Percentiles rank a stretch among this genome's conserved stretches.
Conservation (phyloP, 164 flowering plant species). For the Brasenia schreberi region DNA sequence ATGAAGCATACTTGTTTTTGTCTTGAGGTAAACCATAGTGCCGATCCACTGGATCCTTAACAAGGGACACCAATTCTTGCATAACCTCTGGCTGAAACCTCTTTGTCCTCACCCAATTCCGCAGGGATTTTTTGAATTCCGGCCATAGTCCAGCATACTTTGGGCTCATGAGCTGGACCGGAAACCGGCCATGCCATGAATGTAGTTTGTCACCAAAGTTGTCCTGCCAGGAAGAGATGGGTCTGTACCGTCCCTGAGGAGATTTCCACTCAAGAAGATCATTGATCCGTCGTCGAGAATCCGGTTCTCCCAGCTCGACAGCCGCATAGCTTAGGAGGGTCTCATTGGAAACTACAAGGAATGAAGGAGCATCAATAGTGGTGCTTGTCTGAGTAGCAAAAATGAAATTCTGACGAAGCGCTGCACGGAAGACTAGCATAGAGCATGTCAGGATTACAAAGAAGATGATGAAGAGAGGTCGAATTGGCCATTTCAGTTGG, state of each 20-base stretch:
- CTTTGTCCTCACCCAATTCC: constrained; percentile 47
- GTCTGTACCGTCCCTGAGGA: constrained; percentile 24
- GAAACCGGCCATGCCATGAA: constrained; percentile 9
- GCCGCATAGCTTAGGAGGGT: constrained; percentile 61
- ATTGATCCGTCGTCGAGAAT: constrained; percentile 38
- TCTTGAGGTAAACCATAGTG: constrained; percentile 12
- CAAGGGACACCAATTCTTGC: constrained; percentile 32
- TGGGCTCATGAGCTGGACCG: constrained; percentile 37
- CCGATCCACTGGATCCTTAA: constrained; percentile 43
- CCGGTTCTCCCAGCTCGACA: constrained; percentile 40
- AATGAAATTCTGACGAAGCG: constrained; percentile 15
- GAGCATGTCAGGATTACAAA: constrained; percentile 29
- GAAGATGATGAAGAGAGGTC: constrained; percentile 41
- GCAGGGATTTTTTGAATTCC: constrained; percentile 38
- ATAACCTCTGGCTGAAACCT: constrained; percentile 46
- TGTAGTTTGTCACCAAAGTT: constrained; percentile 14
- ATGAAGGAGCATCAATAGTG: not conserved
- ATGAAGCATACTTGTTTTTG: constrained; percentile 27
- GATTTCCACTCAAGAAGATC: constrained; percentile 51
- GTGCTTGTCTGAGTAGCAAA: not conserved
- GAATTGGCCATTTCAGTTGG: constrained; percentile 37
- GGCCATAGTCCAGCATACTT: constrained; percentile 39
- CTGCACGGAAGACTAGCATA: constrained; percentile 23
- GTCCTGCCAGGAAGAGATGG: constrained; percentile 37
- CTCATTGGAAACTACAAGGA: constrained; percentile 24